Conservation (phyloP, 2,329 filamentous ascomycete species). For the Fusarium siculi region DNA sequence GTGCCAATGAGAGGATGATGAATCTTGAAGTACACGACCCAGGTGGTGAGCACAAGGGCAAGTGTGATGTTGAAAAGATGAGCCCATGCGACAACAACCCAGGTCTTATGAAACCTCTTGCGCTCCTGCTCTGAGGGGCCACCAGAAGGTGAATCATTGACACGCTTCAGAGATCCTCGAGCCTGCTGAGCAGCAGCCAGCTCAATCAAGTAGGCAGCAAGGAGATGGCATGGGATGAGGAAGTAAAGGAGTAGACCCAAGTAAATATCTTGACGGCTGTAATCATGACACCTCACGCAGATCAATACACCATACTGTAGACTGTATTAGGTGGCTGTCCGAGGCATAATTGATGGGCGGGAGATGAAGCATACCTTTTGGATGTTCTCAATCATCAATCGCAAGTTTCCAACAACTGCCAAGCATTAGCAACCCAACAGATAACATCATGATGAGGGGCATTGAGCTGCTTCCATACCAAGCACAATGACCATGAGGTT, state of each 20-base stretch:
- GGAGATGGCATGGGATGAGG: constrained; percentile 88
- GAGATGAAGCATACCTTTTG: constrained; percentile 74
- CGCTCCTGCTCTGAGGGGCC: constrained; percentile 67
- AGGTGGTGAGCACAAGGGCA: constrained; percentile 82
- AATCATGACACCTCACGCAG: constrained; percentile 90
- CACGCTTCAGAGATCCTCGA: constrained; percentile 70
- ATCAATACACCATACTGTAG: constrained; percentile 91
- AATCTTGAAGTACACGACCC: constrained; percentile 89
- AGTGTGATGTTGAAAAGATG: constrained; percentile 87
- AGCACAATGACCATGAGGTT: constrained; percentile 96
- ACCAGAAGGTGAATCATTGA: constrained; percentile 58
- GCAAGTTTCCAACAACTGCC: constrained; percentile 88
- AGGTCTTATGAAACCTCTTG: constrained; percentile 76
- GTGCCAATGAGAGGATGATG: constrained; percentile 95
- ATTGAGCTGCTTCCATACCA: constrained; percentile 61
- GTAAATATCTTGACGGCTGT: constrained; percentile 79
- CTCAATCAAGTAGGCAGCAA: constrained; percentile 92
- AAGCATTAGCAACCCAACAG: constrained; percentile 30
- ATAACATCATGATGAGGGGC: constrained; percentile 26
- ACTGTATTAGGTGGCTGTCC: constrained; percentile 10
- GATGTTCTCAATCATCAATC: constrained; percentile 95
- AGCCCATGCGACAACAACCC: constrained; percentile 81
- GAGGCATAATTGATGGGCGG: not conserved
- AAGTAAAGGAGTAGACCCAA: constrained; percentile 84
- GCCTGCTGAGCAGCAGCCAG: constrained; percentile 83